phyloP scores from a whole-genome alignment of 768 basidiomycete genomes.

The Hericium erinaceus region DNA sequence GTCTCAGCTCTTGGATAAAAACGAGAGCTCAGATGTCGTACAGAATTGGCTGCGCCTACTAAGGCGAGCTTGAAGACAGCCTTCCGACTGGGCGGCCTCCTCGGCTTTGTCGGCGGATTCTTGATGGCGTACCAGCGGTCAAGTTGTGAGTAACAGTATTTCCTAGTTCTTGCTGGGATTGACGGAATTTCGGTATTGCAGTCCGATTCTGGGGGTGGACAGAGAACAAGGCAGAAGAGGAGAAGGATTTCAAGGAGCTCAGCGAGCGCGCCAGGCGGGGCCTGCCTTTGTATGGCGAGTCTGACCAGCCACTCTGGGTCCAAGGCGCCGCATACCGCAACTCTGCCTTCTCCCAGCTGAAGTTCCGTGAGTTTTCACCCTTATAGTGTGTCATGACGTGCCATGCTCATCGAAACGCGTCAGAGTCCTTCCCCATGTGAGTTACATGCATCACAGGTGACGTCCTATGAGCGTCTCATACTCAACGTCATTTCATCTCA shows the following conservation, averaged over 20 bases:
- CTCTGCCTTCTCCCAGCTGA: conserved; percentile 88
- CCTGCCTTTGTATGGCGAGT: conserved; percentile 80
- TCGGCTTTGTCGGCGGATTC: conserved; percentile 90
- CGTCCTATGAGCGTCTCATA: conserved; percentile 25
- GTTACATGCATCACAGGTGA: conserved; percentile 16
- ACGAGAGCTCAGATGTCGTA: conserved; percentile 18
- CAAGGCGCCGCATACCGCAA: conserved; percentile 83
- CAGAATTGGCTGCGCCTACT: conserved; percentile 39
- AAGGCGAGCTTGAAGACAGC: conserved; percentile 29
- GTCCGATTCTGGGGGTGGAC: conserved; percentile 95
- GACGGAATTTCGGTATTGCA: conserved; percentile 20
- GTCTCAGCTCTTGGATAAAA: conserved; percentile 3
- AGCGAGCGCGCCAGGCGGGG: conserved; percentile 66
- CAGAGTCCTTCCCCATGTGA: conserved; percentile 73
- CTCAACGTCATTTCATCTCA: conserved; percentile 22
- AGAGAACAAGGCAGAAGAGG: conserved; percentile 79
- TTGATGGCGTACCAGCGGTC: conserved; percentile 87
- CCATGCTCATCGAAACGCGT: conserved; percentile 8
- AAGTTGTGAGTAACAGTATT: conserved; percentile 49
- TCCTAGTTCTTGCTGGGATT: conserved; percentile 2
- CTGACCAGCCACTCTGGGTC: conserved; percentile 74
- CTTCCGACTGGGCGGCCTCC: conserved; percentile 51
- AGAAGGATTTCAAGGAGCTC: conserved; percentile 70
- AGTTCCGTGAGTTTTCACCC: conserved; percentile 84
- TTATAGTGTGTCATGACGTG: conserved; percentile 77